Base-by-base conservation (phyloP, 2,329 filamentous ascomycete species). In the Trichoderma lentiforme region DNA sequence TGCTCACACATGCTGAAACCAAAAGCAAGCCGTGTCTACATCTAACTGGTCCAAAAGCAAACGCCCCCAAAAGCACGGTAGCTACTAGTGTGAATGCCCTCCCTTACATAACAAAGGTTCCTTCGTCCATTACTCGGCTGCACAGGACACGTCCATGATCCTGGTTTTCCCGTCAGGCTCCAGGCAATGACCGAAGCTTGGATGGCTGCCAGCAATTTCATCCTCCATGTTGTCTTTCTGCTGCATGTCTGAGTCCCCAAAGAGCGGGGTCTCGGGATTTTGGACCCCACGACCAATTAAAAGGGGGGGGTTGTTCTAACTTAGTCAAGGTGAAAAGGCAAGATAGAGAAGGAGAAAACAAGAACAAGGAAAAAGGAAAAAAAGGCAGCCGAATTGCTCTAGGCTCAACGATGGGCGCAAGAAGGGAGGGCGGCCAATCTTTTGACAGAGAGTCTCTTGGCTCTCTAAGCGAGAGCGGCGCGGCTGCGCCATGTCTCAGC, bases 11-110 rank as follows among this genome's bases (percentile, higher is more conserved):
- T 36, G 65, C 61, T 69, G 56, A 64, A 51, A 69, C 15, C 64
- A 57, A 73, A 57, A 73, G 65, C 57, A 73, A 58, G 39, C 18
- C 39, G 14, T 60, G 57, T 60, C 72, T 69, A 68, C 39, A 63
- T 72, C 72, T 74, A 72, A 73, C 57, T 74, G 70, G 72, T 67
- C 70, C 62, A 65, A 64, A 60, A 65, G 43, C 63, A 32, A 68
- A 34, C 62, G 60, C 62, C 69, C 47, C n/a, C 21, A 71, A 36
- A 71, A 71, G 30, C 43, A 71, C 64, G 32, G 43, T 14, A 32
- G 58, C 34, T 62, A 36, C 57, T 53, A 70, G 57, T 70, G 57
- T 15, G 26, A 70, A 70, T 62, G 57, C 57, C 39, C 67, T 62
- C 64, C 36, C 57, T 70, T 62, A 70, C 67, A 58, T n/a, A 28